phyloP scores from a whole-genome alignment of 1,139 yeast species.

The Hyphopichia khmerensis region DNA sequence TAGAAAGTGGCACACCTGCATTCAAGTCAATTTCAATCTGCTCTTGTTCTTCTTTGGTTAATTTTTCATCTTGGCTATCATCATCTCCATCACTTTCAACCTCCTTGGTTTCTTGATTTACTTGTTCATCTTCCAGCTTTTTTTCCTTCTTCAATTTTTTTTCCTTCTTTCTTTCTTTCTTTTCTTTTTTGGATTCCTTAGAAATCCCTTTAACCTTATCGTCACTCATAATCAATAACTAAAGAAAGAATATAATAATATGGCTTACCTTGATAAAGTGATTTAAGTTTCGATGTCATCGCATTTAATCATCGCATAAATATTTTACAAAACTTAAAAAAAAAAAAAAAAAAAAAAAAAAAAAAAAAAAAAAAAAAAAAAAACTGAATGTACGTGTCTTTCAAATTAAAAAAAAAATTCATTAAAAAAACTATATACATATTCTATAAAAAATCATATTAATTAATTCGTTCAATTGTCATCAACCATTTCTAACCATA shows the following conservation, averaged over 20 bases:
- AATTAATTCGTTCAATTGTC: conserved; percentile 20
- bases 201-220: conserved; percentile 9
- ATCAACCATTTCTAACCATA: conserved; percentile 68
- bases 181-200: conserved; percentile 26
- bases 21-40: conserved; percentile 81
- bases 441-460: background rate
- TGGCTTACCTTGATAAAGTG: background rate
- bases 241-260: too few relatives aligned
- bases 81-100: conserved; percentile 14
- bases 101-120: conserved; percentile 18
- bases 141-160: background rate
- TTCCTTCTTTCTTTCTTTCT: conserved; percentile 13
- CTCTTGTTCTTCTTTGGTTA: conserved; percentile 25
- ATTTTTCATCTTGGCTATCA: conserved; percentile 12
- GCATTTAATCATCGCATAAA: background rate
- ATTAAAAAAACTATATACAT: background rate
- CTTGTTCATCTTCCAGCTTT: conserved; percentile 7
- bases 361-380: background rate
- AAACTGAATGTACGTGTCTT: background rate
- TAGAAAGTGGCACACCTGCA: conserved; percentile 81
- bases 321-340: too few relatives aligned
- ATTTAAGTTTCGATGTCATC: conserved; percentile 5
- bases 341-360: background rate
- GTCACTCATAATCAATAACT: conserved; percentile 7
- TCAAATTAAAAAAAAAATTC: background rate